phyloP scores from a whole-genome alignment of 768 basidiomycete species.

The Amanita brunnescens region DNA sequence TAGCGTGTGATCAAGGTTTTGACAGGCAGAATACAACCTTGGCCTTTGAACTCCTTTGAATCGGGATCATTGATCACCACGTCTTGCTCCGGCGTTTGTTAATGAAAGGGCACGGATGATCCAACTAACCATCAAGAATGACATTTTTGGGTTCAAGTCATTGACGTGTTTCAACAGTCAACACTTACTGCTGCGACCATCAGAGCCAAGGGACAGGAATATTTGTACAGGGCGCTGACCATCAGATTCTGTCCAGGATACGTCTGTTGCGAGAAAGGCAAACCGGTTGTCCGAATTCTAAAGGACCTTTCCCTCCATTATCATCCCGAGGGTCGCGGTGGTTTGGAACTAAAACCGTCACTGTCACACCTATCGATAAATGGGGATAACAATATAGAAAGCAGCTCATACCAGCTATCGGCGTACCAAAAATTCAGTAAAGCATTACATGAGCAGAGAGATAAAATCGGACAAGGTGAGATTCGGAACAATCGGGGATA shows the following conservation, averaged over 20 bases:
- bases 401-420: neutral
- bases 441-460: neutral
- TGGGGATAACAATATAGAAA: conserved; percentile 2
- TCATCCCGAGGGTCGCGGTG: neutral
- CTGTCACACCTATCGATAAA: neutral
- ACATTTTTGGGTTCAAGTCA: neutral
- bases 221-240: neutral
- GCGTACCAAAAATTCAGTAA: neutral
- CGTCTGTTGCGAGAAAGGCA: neutral
- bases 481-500: neutral
- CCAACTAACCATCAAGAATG: neutral
- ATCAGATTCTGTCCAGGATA: too few species aligned
- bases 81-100: neutral
- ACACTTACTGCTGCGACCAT: neutral
- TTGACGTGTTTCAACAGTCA: too few species aligned
- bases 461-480: conserved; percentile 1
- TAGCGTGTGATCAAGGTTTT: too few species aligned
- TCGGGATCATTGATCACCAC: neutral
- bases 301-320: conserved; percentile 1
- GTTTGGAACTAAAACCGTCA: neutral
- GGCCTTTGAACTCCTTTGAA: neutral
- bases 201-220: neutral
- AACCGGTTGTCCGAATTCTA: neutral
- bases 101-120: neutral
- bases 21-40: too few species aligned